phyloP scores from a whole-genome alignment of 306 rosid genomes.

The Alnus glutinosa region DNA sequence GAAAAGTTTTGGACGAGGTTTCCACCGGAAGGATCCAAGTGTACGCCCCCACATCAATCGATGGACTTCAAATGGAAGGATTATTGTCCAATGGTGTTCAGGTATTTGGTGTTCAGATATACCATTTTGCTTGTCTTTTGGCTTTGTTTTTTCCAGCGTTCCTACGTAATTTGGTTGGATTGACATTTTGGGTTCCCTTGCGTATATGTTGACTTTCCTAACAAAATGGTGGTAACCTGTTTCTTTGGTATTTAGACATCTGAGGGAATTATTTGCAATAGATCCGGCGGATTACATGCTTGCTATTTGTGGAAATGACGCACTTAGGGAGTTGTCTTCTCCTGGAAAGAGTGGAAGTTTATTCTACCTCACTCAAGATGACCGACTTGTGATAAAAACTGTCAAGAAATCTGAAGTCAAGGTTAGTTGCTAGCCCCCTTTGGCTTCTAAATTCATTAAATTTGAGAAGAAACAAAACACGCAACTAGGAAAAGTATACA shows the following conservation, averaged over 20 bases:
- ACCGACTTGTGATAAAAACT: constrained; percentile 51
- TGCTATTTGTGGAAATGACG: constrained; percentile 54
- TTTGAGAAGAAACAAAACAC: constrained; percentile 1
- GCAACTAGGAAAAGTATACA: background rate
- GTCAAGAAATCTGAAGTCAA: constrained; percentile 62
- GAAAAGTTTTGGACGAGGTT: constrained; percentile 60
- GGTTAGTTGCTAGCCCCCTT: constrained; percentile 38
- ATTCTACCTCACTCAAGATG: constrained; percentile 59
- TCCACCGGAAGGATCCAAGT: constrained; percentile 57
- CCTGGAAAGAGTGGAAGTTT: constrained; percentile 62
- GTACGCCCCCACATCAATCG: constrained; percentile 50
- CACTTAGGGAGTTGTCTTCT: constrained; percentile 55
- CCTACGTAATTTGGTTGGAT: background rate
- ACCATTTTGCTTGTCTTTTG: background rate
- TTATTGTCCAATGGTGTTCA: constrained; percentile 54
- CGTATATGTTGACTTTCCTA: constrained; percentile 19
- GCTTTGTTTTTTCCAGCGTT: background rate
- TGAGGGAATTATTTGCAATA: constrained; percentile 55
- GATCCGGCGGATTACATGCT: constrained; percentile 60
- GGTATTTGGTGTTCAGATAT: constrained; percentile 57
- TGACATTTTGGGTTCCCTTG: constrained; percentile 18
- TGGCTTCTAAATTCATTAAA: constrained; percentile 20
- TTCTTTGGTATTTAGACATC: constrained; percentile 44
- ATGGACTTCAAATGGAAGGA: constrained; percentile 58
- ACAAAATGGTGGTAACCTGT: constrained; percentile 38